phyloP scores from a whole-genome alignment of 805 yeast species.

The Kuraishia piskuri region DNA sequence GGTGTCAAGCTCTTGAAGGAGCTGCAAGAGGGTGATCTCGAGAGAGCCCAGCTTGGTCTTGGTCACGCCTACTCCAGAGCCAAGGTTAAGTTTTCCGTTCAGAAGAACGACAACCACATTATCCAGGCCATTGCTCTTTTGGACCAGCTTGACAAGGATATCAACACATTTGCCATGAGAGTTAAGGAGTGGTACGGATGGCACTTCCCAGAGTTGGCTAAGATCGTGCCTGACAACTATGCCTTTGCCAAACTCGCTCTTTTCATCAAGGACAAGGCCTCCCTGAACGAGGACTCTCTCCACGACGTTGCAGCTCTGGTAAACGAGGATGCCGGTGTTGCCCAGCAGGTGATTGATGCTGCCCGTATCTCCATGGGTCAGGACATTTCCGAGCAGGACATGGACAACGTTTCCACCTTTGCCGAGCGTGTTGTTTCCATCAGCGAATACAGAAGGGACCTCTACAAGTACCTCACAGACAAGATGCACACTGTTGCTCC shows the following conservation, averaged over 20 bases:
- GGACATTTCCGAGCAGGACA: conserved; percentile 90
- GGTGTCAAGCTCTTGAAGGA: conserved; percentile 86
- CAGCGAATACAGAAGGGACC: conserved; percentile 79
- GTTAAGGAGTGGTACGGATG: conserved; percentile 98
- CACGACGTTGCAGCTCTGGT: conserved; percentile 89
- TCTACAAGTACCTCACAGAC: conserved; percentile 81
- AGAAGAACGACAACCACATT: conserved; percentile 97
- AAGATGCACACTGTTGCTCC: conserved; percentile 99
- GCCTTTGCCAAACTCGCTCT: conserved; percentile 75
- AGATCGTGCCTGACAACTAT: conserved; percentile 85
- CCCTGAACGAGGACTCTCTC: conserved; percentile 68
- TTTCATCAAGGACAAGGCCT: conserved; percentile 79
- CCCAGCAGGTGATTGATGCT: conserved; percentile 86
- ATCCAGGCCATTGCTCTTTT: conserved; percentile 97
- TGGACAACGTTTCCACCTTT: conserved; percentile 83
- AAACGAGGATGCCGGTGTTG: conserved; percentile 86
- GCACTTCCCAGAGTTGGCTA: conserved; percentile 97
- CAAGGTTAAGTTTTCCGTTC: conserved; percentile 97
- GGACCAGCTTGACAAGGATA: conserved; percentile 96
- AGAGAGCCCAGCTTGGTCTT: conserved; percentile 96
- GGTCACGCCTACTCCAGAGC: conserved; percentile 99
- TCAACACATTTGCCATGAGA: conserved; percentile 95
- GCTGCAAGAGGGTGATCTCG: conserved; percentile 89
- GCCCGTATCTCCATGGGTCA: conserved; percentile 99
- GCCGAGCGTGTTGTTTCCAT: conserved; percentile 91